Evolutionary conservation across 495 filamentous ascomycete genomes (phyloP).

Genomic region (Terfezia claveryi): DNA sequence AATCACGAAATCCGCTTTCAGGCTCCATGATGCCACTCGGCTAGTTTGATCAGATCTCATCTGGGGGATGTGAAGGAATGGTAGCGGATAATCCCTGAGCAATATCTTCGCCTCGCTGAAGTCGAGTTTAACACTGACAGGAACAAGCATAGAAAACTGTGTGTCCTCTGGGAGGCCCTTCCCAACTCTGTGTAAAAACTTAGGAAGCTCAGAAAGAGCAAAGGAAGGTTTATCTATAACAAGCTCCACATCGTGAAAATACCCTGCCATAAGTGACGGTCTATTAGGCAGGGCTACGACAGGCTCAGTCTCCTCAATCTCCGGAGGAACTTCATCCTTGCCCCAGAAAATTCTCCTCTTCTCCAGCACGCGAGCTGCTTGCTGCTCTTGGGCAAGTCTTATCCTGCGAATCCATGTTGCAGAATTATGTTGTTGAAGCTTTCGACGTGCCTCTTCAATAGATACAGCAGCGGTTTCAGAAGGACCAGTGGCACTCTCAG

Average conservation of each 20-base stretch:
- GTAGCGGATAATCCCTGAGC: constrained; percentile 80
- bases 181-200: constrained; percentile 67
- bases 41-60: constrained; percentile 59
- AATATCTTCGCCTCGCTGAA: constrained; percentile 78
- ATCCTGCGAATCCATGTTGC: constrained; percentile 86
- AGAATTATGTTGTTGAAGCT: constrained; percentile 58
- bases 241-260: constrained; percentile 70
- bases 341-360: constrained; percentile 65
- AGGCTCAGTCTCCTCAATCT: constrained; percentile 58
- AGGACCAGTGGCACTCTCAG: constrained; percentile 46
- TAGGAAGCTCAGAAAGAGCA: constrained; percentile 51
- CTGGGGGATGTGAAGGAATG: constrained; percentile 72
- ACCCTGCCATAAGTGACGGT: constrained; percentile 56
- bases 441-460: constrained; percentile 48
- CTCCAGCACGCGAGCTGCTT: constrained; percentile 54
- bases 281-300: constrained; percentile 74
- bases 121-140: constrained; percentile 69
- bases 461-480: constrained; percentile 47
- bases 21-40: constrained; percentile 55
- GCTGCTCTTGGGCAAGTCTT: constrained; percentile 45
- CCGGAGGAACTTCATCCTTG: constrained; percentile 55
- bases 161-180: constrained; percentile 90
- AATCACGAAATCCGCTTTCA: constrained; percentile 86
- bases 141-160: constrained; percentile 70
- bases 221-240: constrained; percentile 86